Evolutionary conservation across 2,329 filamentous ascomycete species (phyloP), one percentile per base, ranked within the genome.

Genomic region (Neonectria coccinea): DNA sequence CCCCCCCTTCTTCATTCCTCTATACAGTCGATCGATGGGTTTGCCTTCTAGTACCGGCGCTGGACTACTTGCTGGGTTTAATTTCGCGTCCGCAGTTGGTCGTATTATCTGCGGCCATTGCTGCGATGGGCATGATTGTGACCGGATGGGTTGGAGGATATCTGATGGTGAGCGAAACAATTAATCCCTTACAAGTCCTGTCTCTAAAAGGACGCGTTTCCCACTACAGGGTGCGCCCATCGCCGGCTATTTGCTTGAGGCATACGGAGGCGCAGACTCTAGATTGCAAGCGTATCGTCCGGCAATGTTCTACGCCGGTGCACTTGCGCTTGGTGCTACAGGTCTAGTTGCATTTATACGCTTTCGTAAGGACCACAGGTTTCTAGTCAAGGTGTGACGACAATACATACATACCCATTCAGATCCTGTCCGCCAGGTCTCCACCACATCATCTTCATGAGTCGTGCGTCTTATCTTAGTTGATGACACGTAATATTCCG

Each of bases 91-190:
- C 0, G 87, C 87, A 0, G 71, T 88, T 5, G 88, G 88, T 0
- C 80, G 88, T 7, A 79, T 91, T 11, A 62, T 80, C 3, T 85
- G 83, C 42, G 88, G 88, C 1, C 78, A 86, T 22, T 73, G 83
- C 2, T 86, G 84, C 64, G 0, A 87, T 90, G 83, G 83, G 86
- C 5, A 89, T 90, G 86, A 82, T 87, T 41, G 82, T 88, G 2
- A 88, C 84, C 0, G 85, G 85, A 2, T 91, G 88, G 88, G 80
- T 82, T 2, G 84, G 83, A 1, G 88, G 88, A 0, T 91, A 90
- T 76, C 77, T 90, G 2, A 81, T 89, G 78, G 86, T 85, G 70
- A 75, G 81, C 75, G n/a, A 8, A 16, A 48, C 20, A 27, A 8
- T 8, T 1, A 18, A 8, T n/a, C 25, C 2, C 10, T 12, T 33